Evolutionary conservation across 257 asterid genomes (phyloP).

Genomic region (Cynanchum wilfordii): DNA sequence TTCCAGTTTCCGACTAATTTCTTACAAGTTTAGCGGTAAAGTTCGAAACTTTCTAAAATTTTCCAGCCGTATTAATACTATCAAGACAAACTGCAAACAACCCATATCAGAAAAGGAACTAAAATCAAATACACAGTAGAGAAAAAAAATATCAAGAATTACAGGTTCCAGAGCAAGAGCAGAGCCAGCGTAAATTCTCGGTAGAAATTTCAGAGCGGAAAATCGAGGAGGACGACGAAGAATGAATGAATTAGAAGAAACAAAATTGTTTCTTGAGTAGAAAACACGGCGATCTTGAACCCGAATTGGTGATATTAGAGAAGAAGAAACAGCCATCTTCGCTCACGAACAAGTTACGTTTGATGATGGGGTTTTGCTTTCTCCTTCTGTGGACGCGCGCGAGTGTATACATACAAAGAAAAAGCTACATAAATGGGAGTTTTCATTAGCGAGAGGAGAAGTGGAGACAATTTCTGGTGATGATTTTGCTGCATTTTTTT

Average conservation of each 20-base stretch:
- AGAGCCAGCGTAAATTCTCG: conserved; percentile 52
- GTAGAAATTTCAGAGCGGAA: conserved; percentile 19
- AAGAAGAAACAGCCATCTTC: conserved; percentile 44
- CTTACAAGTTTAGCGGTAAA: not conserved
- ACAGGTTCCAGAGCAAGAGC: conserved; percentile 59
- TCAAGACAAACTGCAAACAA: not conserved
- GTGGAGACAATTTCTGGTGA: conserved; percentile 39
- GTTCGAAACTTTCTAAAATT: not conserved
- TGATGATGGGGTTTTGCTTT: conserved; percentile 17
- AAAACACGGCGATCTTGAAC: conserved; percentile 28
- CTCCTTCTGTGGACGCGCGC: conserved; percentile 21
- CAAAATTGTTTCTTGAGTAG: conserved; percentile 26
- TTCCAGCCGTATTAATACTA: not conserved
- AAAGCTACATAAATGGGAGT: conserved; percentile 58
- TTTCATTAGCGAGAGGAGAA: conserved; percentile 45
- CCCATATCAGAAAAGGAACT: not conserved
- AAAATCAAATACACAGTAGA: not conserved
- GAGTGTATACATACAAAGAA: conserved; percentile 31
- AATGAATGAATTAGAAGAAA: conserved; percentile 25
- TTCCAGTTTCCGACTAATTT: not conserved
- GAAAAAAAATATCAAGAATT: conserved; percentile 25
- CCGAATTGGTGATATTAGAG: conserved; percentile 27
- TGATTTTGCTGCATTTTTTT: conserved; percentile 39
- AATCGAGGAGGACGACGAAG: conserved; percentile 22
- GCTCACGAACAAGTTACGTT: not conserved